Percentiles rank a stretch among this genome's conserved stretches.
Conservation (phyloP, 306 rosid genomes). For the Betula pendula region DNA sequence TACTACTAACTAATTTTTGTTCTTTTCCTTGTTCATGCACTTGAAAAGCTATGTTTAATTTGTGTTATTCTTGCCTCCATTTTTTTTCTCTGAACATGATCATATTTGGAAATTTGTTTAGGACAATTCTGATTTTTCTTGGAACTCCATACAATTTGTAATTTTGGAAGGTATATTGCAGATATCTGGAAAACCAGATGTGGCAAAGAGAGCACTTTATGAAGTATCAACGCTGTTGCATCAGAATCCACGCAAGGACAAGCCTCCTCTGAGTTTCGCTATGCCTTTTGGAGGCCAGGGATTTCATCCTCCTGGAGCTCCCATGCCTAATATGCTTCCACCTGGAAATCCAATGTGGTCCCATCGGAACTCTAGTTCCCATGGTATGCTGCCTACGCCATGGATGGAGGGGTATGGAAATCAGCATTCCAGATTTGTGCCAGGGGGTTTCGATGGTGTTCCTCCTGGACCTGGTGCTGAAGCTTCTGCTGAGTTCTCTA, state of each 20-base stretch:
- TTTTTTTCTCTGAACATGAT: not conserved
- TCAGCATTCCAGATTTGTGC: constrained; percentile 15
- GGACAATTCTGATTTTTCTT: not conserved
- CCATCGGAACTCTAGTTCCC: constrained; percentile 19
- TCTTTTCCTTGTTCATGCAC: not conserved
- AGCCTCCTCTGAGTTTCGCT: constrained; percentile 17
- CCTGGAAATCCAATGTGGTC: constrained; percentile 33
- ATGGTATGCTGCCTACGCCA: constrained; percentile 17
- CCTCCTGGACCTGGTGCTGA: constrained; percentile 28
- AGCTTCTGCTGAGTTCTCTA: constrained; percentile 36
- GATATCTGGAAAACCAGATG: constrained; percentile 38
- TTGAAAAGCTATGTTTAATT: not conserved
- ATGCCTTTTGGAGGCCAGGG: constrained; percentile 31
- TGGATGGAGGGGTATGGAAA: constrained; percentile 24
- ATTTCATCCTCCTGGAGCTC: constrained; percentile 26
- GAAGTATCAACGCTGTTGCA: constrained; percentile 37
- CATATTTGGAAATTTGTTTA: not conserved
- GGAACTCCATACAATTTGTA: constrained; percentile 4
- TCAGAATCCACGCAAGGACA: constrained; percentile 43
- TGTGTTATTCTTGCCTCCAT: no score
- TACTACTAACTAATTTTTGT: not conserved
- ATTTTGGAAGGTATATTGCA: constrained; percentile 26
- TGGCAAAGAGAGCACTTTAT: constrained; percentile 39
- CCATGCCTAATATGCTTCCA: constrained; percentile 19
- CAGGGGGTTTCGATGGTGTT: constrained; percentile 19